Conservation (phyloP, 495 filamentous ascomycete genomes). For the Talaromyces thailandensis region DNA sequence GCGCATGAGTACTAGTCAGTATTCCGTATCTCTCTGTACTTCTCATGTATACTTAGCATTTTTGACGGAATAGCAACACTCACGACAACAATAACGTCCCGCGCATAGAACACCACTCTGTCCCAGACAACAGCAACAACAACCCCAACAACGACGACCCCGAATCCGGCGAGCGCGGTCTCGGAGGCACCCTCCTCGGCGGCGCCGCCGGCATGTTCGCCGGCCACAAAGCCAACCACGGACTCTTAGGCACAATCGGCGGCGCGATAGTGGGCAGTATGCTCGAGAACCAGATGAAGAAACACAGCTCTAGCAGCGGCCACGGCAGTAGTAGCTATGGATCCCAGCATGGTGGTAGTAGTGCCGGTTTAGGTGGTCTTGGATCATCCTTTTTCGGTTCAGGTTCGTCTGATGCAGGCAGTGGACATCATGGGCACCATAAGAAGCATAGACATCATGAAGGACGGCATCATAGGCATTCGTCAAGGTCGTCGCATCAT, state of each 20-base stretch:
- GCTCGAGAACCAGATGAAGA: background rate
- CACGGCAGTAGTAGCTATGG: slow-evolving; percentile 5
- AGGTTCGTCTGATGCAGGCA: background rate
- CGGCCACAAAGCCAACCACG: slow-evolving; percentile 39
- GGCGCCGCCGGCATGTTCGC: slow-evolving; percentile 38
- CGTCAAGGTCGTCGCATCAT: background rate
- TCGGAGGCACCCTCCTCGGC: slow-evolving; percentile 33
- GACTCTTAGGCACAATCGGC: slow-evolving; percentile 37
- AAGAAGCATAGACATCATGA: background rate
- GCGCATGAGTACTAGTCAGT: slow-evolving; percentile 27
- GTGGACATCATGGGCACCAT: background rate
- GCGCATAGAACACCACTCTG: slow-evolving; percentile 20
- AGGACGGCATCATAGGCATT: background rate
- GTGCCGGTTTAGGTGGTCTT: background rate
- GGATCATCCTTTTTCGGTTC: background rate
- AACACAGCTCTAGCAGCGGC: slow-evolving; percentile 2
- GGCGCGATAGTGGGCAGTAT: slow-evolving; percentile 41
- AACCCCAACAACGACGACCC: slow-evolving; percentile 15
- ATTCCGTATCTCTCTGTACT: background rate
- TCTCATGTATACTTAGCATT: slow-evolving; percentile 16
- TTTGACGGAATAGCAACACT: slow-evolving; percentile 32
- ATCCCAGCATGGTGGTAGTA: background rate
- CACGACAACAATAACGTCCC: slow-evolving; percentile 28
- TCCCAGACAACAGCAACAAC: slow-evolving; percentile 10
- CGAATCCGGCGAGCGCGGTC: slow-evolving; percentile 26